Evolutionary conservation across 2,329 filamentous ascomycete genomes (phyloP), one percentile per base, ranked within the genome.

Genomic region (Fusarium neocosmosporiellum): DNA sequence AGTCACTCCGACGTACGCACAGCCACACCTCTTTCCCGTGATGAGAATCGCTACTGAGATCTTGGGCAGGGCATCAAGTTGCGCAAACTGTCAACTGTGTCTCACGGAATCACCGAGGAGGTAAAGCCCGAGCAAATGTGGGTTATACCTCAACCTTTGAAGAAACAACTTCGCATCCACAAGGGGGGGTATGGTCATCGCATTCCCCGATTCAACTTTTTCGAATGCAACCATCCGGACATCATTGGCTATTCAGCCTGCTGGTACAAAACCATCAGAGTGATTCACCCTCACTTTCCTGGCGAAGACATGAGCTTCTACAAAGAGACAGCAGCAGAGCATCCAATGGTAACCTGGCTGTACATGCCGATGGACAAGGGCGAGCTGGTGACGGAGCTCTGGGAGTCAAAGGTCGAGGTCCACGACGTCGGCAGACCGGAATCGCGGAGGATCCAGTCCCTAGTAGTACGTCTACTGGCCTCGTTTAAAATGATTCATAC

Each of bases 281-380:
- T 16, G 36, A 29, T 55, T 4, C 24, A 20, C 18, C 22, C 55
- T 13, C 55, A 58, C 34, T 29, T 58, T 16, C 18, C 9, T 1
- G 36, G 55, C 16, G 36, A 41, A 29, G 24, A 58, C 34, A 9
- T 58, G 18, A 29, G 4, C 55, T 58, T 39, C 22, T 58, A 58
- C 55, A 31, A n/a, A 14, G 36, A 58, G 24, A 29, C 18, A 4
- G 18, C 34, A n/a, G 34, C 22, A 24, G 22, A 39, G 9, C 18
- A 27, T 7, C 22, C 18, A 3, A 14, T 10, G 18, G 34, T 14
- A 41, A 20, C 27, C 10, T 58, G 55, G 55, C 22, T 39, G 11
- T 58, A 58, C 36, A 58, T 58, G 55, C 55, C 55, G 20, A 29
- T 58, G n/a, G 55, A 58, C 36, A 29, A 39, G 18, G 55, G 36